A percentile compares a stretch with the other conserved stretches of the same genome.
phyloP scores from a whole-genome alignment of 2,329 filamentous ascomycete species.

The Claviceps digitariae region DNA sequence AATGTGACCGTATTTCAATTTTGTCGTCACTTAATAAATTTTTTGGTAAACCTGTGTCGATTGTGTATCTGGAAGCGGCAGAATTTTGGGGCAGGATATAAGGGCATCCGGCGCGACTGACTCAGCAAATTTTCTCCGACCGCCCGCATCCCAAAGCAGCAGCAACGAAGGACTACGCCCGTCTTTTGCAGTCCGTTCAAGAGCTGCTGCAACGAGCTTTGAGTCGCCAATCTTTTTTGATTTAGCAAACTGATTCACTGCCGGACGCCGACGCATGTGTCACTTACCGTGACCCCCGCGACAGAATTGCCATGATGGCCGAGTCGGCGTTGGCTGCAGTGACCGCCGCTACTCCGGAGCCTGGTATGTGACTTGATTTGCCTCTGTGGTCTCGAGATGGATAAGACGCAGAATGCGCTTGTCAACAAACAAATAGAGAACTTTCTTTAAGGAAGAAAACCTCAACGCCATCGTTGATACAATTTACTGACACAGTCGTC shows the following conservation, averaged over 20 bases:
- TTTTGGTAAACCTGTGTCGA: constrained; percentile 12
- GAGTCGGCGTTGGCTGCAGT: constrained; percentile 25
- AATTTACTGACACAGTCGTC: not conserved
- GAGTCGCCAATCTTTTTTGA: not conserved
- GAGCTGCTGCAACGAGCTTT: constrained; percentile 1
- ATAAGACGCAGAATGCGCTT: not conserved
- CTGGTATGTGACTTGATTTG: constrained; percentile 17
- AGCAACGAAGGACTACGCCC: constrained; percentile 7
- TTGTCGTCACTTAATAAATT: constrained; percentile 5
- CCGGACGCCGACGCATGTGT: constrained; percentile 10
- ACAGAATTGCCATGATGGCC: constrained; percentile 25
- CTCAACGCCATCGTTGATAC: not conserved
- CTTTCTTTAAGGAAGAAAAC: not conserved
- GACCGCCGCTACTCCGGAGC: constrained; percentile 19
- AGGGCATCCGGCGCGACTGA: constrained; percentile 24
- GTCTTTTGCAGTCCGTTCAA: constrained; percentile 6
- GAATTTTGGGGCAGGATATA: constrained; percentile 27
- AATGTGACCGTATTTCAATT: not conserved
- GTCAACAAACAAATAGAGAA: not conserved
- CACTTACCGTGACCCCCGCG: constrained; percentile 12
- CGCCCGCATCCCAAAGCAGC: constrained; percentile 17
- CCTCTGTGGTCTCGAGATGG: not conserved
- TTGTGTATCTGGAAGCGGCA: constrained; percentile 26
- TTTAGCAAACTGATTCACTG: not conserved
- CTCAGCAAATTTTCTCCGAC: constrained; percentile 30